Conservation (phyloP, 768 basidiomycete species). For the Lactarius sanguifluus region DNA sequence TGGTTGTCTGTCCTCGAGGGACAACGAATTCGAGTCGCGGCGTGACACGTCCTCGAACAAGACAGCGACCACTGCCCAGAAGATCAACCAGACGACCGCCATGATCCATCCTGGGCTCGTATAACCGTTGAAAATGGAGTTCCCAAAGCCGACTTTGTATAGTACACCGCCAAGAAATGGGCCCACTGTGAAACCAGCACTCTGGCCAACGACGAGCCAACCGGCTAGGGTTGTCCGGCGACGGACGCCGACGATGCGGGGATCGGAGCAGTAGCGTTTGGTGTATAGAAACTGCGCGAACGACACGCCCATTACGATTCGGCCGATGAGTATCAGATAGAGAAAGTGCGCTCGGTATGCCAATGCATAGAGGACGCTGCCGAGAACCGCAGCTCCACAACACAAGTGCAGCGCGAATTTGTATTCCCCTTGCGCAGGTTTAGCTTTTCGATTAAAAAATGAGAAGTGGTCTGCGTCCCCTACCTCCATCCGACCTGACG, state of each 20-base stretch:
- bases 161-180: constrained; percentile 64
- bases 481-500: constrained; percentile 56
- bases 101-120: constrained; percentile 69
- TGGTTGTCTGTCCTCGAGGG: neutral
- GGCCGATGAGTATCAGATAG: constrained; percentile 69
- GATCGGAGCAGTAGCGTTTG: constrained; percentile 70
- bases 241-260: constrained; percentile 62
- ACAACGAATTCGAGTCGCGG: neutral
- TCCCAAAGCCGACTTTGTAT: constrained; percentile 59
- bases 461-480: constrained; percentile 3
- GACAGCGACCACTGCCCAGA: constrained; percentile 43
- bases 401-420: constrained; percentile 52
- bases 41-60: constrained; percentile 39
- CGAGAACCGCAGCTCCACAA: constrained; percentile 53
- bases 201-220: constrained; percentile 64
- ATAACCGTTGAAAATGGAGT: constrained; percentile 61
- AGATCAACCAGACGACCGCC: constrained; percentile 52
- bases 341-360: constrained; percentile 60
- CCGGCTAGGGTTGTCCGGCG: constrained; percentile 61
- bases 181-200: constrained; percentile 58
- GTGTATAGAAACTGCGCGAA: constrained; percentile 67
- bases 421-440: constrained; percentile 48
- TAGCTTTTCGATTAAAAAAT: neutral
- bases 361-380: constrained; percentile 58
- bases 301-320: constrained; percentile 60